Percentiles rank a stretch among this genome's conserved stretches.
These are phyloP conservation scores for Rhododendron vialii DNA, from an alignment of 148 eudicot genomes.

Conservation along the genomic window DNA sequence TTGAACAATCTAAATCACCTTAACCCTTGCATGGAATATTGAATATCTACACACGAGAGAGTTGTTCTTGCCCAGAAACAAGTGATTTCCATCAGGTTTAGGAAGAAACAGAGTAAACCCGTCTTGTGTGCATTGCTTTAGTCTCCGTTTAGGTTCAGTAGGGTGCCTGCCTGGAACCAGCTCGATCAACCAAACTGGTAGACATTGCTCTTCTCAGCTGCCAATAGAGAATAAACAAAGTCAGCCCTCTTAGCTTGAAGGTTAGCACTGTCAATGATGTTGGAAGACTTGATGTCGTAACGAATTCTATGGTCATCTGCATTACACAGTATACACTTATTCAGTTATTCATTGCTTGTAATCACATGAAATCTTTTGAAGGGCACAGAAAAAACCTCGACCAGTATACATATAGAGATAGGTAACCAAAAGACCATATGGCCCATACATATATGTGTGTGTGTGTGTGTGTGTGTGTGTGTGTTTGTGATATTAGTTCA, in stretches of 20 bases:
- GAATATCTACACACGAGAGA: background rate
- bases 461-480: no score
- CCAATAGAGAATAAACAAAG: constrained; percentile 74
- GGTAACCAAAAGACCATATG: constrained; percentile 36
- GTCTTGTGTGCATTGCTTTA: constrained; percentile 45
- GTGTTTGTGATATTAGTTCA: constrained; percentile 60
- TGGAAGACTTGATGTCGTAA: constrained; percentile 79
- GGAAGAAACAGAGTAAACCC: constrained; percentile 38
- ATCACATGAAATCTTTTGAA: background rate
- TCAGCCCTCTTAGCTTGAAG: constrained; percentile 74
- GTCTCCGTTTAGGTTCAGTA: constrained; percentile 45
- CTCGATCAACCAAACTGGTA: constrained; percentile 73
- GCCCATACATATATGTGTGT: constrained; percentile 56
- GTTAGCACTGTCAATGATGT: constrained; percentile 63
- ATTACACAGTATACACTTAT: constrained; percentile 25
- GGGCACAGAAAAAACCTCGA: background rate
- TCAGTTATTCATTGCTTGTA: background rate
- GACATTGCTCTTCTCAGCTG: constrained; percentile 69
- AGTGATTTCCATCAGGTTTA: background rate
- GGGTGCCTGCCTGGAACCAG: constrained; percentile 72
- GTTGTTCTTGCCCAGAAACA: background rate
- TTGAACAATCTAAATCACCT: background rate
- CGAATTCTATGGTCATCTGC: constrained; percentile 71
- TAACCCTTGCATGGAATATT: background rate
- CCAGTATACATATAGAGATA: no score